Evolutionary conservation across 148 eudicot genomes (phyloP).

Genomic region (Talinum fruticosum): DNA sequence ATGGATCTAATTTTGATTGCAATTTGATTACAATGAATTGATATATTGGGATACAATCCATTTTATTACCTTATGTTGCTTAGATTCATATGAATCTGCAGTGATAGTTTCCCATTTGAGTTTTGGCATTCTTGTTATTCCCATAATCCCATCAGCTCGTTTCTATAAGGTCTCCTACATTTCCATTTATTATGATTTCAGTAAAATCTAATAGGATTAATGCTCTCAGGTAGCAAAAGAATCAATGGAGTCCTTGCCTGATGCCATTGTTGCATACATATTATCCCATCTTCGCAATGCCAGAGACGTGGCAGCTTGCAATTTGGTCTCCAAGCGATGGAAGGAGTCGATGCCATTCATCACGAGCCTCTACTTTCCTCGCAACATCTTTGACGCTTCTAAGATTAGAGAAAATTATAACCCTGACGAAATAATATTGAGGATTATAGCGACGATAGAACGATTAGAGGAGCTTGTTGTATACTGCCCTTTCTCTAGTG

Average conservation of each 20-base stretch:
- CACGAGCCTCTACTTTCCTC: constrained; percentile 67
- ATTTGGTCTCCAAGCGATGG: constrained; percentile 76
- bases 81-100: background rate
- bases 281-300: constrained; percentile 69
- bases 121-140: background rate
- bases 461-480: constrained; percentile 77
- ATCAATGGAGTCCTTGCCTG: constrained; percentile 75
- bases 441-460: constrained; percentile 46
- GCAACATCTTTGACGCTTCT: constrained; percentile 61
- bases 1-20: background rate
- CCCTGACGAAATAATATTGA: constrained; percentile 50
- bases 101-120: background rate
- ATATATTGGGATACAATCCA: background rate
- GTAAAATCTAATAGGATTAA: constrained; percentile 33
- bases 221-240: constrained; percentile 26
- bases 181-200: background rate
- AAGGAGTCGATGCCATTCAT: constrained; percentile 69
- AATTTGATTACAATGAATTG: background rate
- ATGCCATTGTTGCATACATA: constrained; percentile 72
- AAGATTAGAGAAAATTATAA: constrained; percentile 23
- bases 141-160: too few relatives aligned
- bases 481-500: constrained; percentile 76
- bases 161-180: background rate
- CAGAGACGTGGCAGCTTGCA: constrained; percentile 76
- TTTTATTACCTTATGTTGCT: background rate